Percentiles rank a stretch among this genome's conserved stretches.
Evolutionary conservation across 2,329 filamentous ascomycete genomes (phyloP).

Genomic region (Alternaria arborescens): DNA sequence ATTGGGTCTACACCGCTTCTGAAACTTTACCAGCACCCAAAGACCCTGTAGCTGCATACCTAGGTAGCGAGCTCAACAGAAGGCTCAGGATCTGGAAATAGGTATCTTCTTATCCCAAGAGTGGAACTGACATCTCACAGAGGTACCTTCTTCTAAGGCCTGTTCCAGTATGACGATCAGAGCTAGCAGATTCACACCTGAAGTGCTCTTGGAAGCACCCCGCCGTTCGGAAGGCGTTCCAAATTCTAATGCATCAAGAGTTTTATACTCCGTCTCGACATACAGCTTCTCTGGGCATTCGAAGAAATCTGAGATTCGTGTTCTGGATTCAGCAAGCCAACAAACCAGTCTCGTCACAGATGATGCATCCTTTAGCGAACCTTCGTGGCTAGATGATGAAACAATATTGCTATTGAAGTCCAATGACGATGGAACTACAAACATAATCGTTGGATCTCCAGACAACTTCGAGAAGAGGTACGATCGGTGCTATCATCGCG

Average conservation of each 20-base stretch:
- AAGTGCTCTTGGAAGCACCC: conserved; percentile 79
- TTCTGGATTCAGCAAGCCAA: conserved; percentile 74
- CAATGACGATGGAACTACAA: conserved; percentile 52
- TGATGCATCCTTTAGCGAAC: conserved; percentile 71
- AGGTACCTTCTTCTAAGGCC: background rate
- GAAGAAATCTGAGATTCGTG: conserved; percentile 72
- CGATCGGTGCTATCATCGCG: background rate
- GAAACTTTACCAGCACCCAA: background rate
- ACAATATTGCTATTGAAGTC: conserved; percentile 65
- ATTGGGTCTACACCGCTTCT: background rate
- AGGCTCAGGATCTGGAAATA: background rate
- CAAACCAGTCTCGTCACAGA: conserved; percentile 72
- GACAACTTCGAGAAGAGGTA: conserved; percentile 47
- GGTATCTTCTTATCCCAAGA: background rate
- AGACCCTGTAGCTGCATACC: background rate
- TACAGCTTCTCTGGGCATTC: conserved; percentile 83
- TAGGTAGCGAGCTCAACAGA: background rate
- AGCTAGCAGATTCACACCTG: conserved; percentile 76
- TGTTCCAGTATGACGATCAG: conserved; percentile 70
- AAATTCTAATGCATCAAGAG: conserved; percentile 70
- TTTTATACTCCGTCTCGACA: conserved; percentile 74
- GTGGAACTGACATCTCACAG: background rate
- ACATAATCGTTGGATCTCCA: conserved; percentile 46
- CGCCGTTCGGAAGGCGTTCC: conserved; percentile 74
- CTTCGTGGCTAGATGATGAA: conserved; percentile 79